These are phyloP conservation scores for Solanum bukasovii DNA, from an alignment of 257 asterid species.

Conservation along the genomic window DNA sequence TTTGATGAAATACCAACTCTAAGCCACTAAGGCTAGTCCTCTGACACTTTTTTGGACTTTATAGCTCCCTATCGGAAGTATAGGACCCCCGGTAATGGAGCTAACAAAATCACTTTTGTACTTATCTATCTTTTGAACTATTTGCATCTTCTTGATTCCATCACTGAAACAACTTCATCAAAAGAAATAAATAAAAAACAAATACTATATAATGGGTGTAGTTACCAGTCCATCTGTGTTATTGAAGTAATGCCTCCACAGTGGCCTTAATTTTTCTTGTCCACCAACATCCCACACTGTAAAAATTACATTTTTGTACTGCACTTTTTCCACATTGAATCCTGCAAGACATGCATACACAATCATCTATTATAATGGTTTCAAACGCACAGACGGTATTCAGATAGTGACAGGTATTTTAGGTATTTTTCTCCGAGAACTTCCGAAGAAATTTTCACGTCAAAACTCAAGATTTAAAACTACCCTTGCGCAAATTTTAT, in stretches of 20 bases:
- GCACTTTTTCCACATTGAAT: slow-evolving; percentile 95
- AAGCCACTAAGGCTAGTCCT: neutral
- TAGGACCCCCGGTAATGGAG: neutral
- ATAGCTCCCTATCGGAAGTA: neutral
- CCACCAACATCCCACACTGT: slow-evolving; percentile 99
- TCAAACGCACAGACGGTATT: neutral
- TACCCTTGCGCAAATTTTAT: neutral
- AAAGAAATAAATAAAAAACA: neutral
- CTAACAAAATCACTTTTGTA: neutral
- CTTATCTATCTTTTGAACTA: neutral
- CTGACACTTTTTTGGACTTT: neutral
- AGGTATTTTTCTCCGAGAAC: neutral
- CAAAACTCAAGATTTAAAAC: neutral
- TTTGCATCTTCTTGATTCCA: neutral
- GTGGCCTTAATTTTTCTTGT: slow-evolving; percentile 87
- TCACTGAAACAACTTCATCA: neutral
- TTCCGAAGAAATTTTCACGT: neutral
- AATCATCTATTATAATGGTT: slow-evolving; percentile 5
- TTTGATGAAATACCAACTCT: neutral
- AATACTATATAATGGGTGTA: neutral
- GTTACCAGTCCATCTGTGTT: slow-evolving; percentile 89
- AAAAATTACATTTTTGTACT: slow-evolving; percentile 80
- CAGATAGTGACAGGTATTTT: neutral
- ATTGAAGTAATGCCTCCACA: slow-evolving; percentile 95
- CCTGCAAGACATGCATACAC: slow-evolving; percentile 42